Conservation (phyloP, 192 early-diverging fungal genomes). For the Rhizoclosmatium globosum region DNA sequence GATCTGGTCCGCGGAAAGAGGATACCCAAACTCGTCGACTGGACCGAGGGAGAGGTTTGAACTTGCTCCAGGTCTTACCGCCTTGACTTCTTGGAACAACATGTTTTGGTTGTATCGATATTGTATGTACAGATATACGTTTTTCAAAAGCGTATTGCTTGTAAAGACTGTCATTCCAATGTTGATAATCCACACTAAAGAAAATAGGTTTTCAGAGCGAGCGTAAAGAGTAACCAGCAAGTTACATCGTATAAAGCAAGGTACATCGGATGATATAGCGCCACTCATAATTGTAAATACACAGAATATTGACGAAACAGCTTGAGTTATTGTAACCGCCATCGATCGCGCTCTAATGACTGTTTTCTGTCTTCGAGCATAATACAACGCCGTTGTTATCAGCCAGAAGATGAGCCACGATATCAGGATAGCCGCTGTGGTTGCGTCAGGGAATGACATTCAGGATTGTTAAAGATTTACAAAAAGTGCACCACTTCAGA, state of each 20-base stretch:
- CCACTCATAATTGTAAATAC: background rate
- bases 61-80: background rate
- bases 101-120: conserved; percentile 20
- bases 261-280: background rate
- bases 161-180: background rate
- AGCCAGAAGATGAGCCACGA: background rate
- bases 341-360: background rate
- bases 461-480: no score
- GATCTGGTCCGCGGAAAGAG: background rate
- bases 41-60: background rate
- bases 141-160: background rate
- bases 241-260: background rate
- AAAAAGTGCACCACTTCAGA: no score
- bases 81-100: conserved; percentile 4
- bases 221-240: no score
- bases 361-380: background rate
- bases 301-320: background rate
- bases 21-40: conserved; percentile 22
- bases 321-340: background rate
- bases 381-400: background rate
- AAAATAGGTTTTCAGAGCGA: no score
- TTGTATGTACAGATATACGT: conserved; percentile 13
- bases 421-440: no score
- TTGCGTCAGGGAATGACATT: no score
- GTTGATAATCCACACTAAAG: conserved; percentile 3